Evolutionary conservation across 768 basidiomycete genomes (phyloP).

Genomic region (Leccinum fibrillosum): DNA sequence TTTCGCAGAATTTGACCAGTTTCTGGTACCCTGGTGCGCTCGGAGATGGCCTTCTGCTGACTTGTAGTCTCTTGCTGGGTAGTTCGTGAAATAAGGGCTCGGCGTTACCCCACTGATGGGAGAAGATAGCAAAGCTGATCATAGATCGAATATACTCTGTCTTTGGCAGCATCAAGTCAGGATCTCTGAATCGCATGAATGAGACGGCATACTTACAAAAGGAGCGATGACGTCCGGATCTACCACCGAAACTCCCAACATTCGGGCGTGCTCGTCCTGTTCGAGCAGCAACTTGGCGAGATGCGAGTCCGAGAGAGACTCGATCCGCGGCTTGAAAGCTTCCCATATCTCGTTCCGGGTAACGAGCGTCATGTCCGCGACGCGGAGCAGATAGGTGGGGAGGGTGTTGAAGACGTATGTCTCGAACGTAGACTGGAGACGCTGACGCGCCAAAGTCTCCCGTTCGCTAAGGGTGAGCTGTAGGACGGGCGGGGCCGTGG

Average conservation of each 20-base stretch:
- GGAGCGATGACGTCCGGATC: conserved; percentile 15
- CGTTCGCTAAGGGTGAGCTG: conserved; percentile 22
- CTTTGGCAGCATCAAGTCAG: conserved; percentile 12
- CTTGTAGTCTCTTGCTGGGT: conserved; percentile 13
- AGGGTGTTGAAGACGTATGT: conserved; percentile 24
- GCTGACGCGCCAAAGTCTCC: conserved; percentile 21
- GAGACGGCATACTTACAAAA: conserved; percentile 13
- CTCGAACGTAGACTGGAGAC: conserved; percentile 22
- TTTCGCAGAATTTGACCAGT: conserved; percentile 26
- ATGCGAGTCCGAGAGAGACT: conserved; percentile 19
- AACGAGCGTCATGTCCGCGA: conserved; percentile 20
- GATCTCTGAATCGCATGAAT: neutral
- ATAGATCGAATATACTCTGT: conserved; percentile 14
- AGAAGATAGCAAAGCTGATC: conserved; percentile 25
- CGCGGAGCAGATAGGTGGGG: conserved; percentile 24
- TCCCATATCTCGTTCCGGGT: conserved; percentile 23
- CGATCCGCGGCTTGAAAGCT: conserved; percentile 17
- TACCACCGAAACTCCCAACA: conserved; percentile 16
- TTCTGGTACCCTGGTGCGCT: conserved; percentile 25
- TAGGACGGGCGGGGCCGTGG: conserved; percentile 11
- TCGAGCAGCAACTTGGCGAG: conserved; percentile 16
- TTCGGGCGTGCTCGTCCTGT: conserved; percentile 23
- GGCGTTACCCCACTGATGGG: conserved; percentile 25
- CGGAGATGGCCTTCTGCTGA: conserved; percentile 9
- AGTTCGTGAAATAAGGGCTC: conserved; percentile 25